phyloP scores from a whole-genome alignment of 257 asterid species.

The Nicotiana paniculata region DNA sequence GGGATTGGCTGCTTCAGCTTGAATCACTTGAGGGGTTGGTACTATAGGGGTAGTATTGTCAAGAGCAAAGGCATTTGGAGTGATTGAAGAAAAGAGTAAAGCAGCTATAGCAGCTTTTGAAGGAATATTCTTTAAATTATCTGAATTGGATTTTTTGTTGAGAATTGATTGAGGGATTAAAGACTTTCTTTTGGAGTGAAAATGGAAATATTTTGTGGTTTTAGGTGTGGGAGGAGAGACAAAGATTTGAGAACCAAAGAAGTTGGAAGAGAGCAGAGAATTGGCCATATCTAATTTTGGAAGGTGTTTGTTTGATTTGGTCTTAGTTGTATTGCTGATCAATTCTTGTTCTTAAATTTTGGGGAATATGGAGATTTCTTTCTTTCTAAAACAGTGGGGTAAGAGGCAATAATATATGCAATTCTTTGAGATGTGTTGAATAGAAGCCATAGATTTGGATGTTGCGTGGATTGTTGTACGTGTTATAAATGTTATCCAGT shows the following conservation, averaged over 20 bases:
- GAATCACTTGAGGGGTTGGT: conserved; percentile 43
- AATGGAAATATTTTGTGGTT: conserved; percentile 29
- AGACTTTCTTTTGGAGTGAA: conserved; percentile 30
- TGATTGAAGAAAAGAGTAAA: conserved; percentile 55
- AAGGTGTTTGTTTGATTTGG: background rate
- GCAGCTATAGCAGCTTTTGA: conserved; percentile 80
- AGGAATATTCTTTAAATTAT: conserved; percentile 23
- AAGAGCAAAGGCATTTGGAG: conserved; percentile 69
- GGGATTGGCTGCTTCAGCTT: conserved; percentile 53
- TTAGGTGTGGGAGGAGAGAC: conserved; percentile 67
- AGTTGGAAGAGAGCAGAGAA: conserved; percentile 50
- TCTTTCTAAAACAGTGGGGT: background rate
- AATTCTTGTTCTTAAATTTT: background rate
- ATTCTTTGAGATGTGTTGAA: background rate
- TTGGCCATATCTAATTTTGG: conserved; percentile 28
- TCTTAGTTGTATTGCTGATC: background rate
- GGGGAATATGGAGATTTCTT: background rate
- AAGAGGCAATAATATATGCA: background rate
- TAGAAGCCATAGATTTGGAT: conserved; percentile 30
- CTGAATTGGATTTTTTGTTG: conserved; percentile 20
- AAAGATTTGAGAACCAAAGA: conserved; percentile 53
- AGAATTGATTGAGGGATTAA: conserved; percentile 41
- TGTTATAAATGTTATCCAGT: conserved; percentile 46
- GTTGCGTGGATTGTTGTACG: conserved; percentile 47
- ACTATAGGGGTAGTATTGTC: conserved; percentile 45